These are phyloP conservation scores for Geotrichum siamense DNA, from an alignment of 1,139 yeast species.

Conservation along the genomic window DNA sequence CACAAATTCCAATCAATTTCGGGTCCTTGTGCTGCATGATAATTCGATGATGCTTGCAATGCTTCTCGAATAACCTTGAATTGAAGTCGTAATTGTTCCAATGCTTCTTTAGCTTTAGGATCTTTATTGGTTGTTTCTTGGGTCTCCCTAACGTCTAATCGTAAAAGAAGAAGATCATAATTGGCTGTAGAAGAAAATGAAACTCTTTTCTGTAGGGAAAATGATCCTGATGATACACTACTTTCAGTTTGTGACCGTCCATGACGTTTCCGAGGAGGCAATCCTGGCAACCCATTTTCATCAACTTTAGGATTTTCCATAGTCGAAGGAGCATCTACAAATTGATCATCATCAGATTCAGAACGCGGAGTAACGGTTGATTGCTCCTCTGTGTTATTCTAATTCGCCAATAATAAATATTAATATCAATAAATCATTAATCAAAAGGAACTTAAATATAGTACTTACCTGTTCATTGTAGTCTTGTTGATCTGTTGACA, in stretches of 20 bases:
- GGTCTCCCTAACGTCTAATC: slow-evolving; percentile 39
- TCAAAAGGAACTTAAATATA: no score
- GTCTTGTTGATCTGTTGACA: no score
- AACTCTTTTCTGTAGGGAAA: slow-evolving; percentile 11
- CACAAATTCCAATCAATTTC: slow-evolving; percentile 54
- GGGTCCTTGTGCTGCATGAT: slow-evolving; percentile 24
- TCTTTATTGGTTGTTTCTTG: slow-evolving; percentile 40
- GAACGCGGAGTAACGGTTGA: background rate
- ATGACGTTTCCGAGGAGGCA: slow-evolving; percentile 32
- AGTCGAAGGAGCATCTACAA: slow-evolving; percentile 10
- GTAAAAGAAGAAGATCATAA: slow-evolving; percentile 43
- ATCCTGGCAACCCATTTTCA: slow-evolving; percentile 23
- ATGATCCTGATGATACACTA: slow-evolving; percentile 7
- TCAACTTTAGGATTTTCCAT: slow-evolving; percentile 20
- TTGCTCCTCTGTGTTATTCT: no score
- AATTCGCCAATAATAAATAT: no score
- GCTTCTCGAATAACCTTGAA: slow-evolving; percentile 39
- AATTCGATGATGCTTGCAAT: slow-evolving; percentile 19
- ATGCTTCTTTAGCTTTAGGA: background rate
- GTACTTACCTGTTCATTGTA: no score
- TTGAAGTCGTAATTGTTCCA: slow-evolving; percentile 24
- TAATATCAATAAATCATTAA: no score
- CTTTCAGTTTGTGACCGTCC: slow-evolving; percentile 9
- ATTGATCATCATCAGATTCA: background rate
- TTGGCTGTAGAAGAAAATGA: slow-evolving; percentile 31